Evolutionary conservation across 2,329 filamentous ascomycete genomes (phyloP).

Genomic region (Xylariaceae sp.): DNA sequence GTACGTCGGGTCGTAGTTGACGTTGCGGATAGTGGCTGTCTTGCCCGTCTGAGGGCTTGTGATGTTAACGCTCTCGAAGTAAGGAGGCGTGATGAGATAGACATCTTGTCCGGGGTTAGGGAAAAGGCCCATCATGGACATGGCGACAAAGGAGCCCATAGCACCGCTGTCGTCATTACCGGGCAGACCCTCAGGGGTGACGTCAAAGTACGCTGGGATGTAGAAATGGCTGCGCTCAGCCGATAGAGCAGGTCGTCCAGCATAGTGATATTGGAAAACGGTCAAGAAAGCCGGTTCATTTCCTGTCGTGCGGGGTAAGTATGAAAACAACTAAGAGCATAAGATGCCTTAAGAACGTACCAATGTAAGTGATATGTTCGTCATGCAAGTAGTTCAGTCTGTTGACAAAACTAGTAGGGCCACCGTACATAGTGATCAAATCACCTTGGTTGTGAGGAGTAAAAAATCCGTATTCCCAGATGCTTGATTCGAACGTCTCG

Average conservation of each 20-base stretch:
- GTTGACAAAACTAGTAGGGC: constrained; percentile 50
- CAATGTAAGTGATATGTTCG: constrained; percentile 60
- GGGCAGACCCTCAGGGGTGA: constrained; percentile 56
- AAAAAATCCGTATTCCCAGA: constrained; percentile 70
- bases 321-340: too few species aligned
- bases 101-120: constrained; percentile 66
- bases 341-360: too few species aligned
- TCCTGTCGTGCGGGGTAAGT: too few species aligned
- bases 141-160: constrained; percentile 64
- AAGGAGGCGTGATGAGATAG: constrained; percentile 68
- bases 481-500: constrained; percentile 69
- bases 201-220: constrained; percentile 61
- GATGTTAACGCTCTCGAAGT: constrained; percentile 58
- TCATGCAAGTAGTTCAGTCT: constrained; percentile 64
- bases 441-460: constrained; percentile 51
- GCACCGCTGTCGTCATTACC: constrained; percentile 70
- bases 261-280: constrained; percentile 67
- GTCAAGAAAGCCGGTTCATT: constrained; percentile 45
- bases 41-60: constrained; percentile 55
- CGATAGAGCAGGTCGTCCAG: constrained; percentile 56
- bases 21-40: constrained; percentile 54
- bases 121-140: constrained; percentile 68
- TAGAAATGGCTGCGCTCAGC: constrained; percentile 57
- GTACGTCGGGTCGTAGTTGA: constrained; percentile 59
- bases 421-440: constrained; percentile 58